A percentile compares a stretch with the other conserved stretches of the same genome.
Evolutionary conservation across 2,329 filamentous ascomycete genomes (phyloP).

Genomic region (Penicillium sp.): DNA sequence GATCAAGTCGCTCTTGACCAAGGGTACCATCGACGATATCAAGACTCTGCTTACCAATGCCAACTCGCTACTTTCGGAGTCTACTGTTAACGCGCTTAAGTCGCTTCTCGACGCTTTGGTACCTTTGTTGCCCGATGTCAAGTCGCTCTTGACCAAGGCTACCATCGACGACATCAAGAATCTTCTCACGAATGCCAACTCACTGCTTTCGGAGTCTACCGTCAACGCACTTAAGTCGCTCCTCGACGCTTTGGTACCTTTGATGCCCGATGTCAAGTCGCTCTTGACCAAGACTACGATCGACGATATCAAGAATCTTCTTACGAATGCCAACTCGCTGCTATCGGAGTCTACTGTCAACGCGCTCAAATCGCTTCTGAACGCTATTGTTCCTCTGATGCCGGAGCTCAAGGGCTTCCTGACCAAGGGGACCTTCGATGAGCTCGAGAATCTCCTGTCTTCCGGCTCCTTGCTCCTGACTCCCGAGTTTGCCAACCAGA

Average conservation of each 20-base stretch:
- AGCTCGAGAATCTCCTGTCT: slow-evolving; percentile 15
- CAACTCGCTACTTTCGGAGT: slow-evolving; percentile 6
- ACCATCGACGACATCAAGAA: slow-evolving; percentile 16
- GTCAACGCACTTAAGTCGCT: slow-evolving; percentile 8
- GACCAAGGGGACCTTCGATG: slow-evolving; percentile 17
- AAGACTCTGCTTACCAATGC: slow-evolving; percentile 11
- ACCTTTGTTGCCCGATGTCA: slow-evolving; percentile 17
- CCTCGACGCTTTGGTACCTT: slow-evolving; percentile 33
- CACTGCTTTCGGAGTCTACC: slow-evolving; percentile 16
- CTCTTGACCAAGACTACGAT: slow-evolving; percentile 57
- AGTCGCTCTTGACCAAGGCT: slow-evolving; percentile 16
- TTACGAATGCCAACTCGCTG: slow-evolving; percentile 13
- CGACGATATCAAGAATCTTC: slow-evolving; percentile 33
- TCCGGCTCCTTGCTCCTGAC: slow-evolving; percentile 2
- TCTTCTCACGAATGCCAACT: slow-evolving; percentile 19
- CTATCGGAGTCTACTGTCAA: slow-evolving; percentile 6
- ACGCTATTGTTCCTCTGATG: slow-evolving; percentile 12
- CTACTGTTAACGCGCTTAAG: slow-evolving; percentile 15
- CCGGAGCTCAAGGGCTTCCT: slow-evolving; percentile 19
- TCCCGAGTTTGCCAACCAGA: slow-evolving; percentile 18
- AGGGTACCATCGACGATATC: slow-evolving; percentile 57
- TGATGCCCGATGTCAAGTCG: slow-evolving; percentile 63
- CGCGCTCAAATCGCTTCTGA: slow-evolving; percentile 21
- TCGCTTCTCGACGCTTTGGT: slow-evolving; percentile 13
- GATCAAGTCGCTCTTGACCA: slow-evolving; percentile 57